phyloP scores from a whole-genome alignment of 495 filamentous ascomycete genomes.

The Bathelium albidoporum region DNA sequence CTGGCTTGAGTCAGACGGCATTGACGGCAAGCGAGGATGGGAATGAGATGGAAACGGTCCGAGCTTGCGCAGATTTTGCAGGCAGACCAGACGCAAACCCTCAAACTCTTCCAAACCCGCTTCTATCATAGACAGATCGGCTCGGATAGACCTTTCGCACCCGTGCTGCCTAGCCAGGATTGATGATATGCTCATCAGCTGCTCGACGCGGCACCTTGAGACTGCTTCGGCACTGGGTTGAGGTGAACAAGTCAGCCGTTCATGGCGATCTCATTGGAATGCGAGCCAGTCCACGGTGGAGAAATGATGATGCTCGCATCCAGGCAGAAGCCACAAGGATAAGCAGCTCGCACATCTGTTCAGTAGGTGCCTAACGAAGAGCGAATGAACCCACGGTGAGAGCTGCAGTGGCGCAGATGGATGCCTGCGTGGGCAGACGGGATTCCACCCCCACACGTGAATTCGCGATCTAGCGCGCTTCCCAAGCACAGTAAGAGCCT shows the following conservation, averaged over 20 bases:
- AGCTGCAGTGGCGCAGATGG: no score
- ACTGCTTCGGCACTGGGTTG: no score
- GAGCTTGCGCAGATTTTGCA: neutral
- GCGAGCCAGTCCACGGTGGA: neutral
- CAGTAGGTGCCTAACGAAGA: neutral
- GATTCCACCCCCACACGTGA: neutral
- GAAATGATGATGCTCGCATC: neutral
- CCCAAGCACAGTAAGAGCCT: neutral
- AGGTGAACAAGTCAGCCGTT: no score
- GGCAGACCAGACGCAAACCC: neutral
- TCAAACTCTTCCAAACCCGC: no score
- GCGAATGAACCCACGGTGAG: neutral
- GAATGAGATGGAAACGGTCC: neutral
- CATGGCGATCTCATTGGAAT: no score
- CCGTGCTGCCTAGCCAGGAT: no score
- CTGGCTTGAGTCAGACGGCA: neutral
- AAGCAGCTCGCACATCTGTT: neutral
- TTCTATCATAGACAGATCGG: no score
- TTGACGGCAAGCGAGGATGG: neutral
- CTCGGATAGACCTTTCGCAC: no score
- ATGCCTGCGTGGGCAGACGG: no score
- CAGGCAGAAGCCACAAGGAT: neutral
- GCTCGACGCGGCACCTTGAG: no score
- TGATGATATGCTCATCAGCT: no score
- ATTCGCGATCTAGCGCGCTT: neutral